Evolutionary conservation across 2,329 filamentous ascomycete genomes (phyloP).

Genomic region (Aspergillus caelatus): DNA sequence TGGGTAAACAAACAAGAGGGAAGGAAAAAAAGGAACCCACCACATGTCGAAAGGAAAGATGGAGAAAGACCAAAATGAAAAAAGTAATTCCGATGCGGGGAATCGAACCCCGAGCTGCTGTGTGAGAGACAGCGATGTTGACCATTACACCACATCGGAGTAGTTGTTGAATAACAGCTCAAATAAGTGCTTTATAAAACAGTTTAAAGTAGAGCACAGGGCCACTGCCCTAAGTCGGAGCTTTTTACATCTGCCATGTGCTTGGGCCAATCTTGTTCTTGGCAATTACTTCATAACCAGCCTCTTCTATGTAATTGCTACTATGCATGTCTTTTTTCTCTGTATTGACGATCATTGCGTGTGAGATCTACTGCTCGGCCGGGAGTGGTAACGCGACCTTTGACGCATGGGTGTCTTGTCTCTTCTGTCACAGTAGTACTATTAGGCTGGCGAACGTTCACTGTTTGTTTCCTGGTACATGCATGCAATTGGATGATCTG

Average conservation of each 20-base stretch:
- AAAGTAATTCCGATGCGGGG: neutral
- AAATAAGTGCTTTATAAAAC: neutral
- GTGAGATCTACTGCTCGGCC: neutral
- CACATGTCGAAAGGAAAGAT: neutral
- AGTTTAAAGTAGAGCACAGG: neutral
- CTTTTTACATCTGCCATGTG: too few relatives aligned
- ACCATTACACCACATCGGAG: conserved; percentile 2
- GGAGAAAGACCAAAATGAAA: neutral
- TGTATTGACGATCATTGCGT: neutral
- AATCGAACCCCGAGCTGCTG: conserved; percentile 5
- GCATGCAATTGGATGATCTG: neutral
- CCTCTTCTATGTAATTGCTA: neutral
- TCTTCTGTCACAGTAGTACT: neutral
- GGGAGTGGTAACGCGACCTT: neutral
- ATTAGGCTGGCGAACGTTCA: neutral
- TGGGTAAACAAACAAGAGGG: too few relatives aligned
- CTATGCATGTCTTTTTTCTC: neutral
- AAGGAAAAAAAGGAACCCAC: neutral
- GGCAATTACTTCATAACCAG: neutral
- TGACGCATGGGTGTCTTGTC: neutral
- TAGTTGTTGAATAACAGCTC: neutral
- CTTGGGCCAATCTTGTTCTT: too few relatives aligned
- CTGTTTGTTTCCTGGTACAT: neutral
- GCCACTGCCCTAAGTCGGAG: too few relatives aligned
- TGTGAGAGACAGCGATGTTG: conserved; percentile 4